These are phyloP conservation scores for Umbelopsis ramanniana DNA, from an alignment of 192 early-diverging fungal species.

Conservation along the genomic window DNA sequence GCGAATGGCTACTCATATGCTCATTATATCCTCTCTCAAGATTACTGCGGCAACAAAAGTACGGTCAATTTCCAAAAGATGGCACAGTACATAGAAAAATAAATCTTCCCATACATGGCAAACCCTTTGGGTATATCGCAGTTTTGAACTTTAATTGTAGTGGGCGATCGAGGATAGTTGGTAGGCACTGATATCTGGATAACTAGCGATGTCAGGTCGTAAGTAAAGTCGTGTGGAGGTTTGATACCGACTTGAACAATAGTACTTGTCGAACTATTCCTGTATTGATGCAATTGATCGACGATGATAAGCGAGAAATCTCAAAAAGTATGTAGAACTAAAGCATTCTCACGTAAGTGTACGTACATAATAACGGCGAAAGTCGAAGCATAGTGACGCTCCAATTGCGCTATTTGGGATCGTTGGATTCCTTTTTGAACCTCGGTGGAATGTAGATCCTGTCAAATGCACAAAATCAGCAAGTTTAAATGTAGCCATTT, in stretches of 20 bases:
- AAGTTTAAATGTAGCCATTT: too few species aligned
- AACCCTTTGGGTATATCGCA: conserved; percentile 14
- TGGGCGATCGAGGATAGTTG: conserved; percentile 2
- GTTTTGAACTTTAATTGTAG: neutral
- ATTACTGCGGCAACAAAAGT: conserved; percentile 9
- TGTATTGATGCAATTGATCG: neutral
- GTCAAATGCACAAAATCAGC: neutral
- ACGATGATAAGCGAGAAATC: neutral
- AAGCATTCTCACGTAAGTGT: too few species aligned
- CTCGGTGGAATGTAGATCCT: neutral
- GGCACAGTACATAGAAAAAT: too few species aligned
- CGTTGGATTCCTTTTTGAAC: neutral
- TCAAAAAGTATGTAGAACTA: neutral
- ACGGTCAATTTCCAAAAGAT: neutral
- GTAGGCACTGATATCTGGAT: neutral
- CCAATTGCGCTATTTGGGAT: conserved; percentile 7
- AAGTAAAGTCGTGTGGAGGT: conserved; percentile 3
- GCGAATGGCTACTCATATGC: neutral
- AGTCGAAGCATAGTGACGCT: neutral
- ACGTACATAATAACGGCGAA: neutral
- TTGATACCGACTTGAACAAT: conserved; percentile 5
- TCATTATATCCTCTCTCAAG: conserved; percentile 14
- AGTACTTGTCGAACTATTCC: neutral
- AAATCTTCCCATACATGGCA: neutral
- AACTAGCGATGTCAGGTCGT: neutral